Base-by-base conservation (phyloP, 2,329 filamentous ascomycete genomes). In the Chaetomiaceae sp. region DNA sequence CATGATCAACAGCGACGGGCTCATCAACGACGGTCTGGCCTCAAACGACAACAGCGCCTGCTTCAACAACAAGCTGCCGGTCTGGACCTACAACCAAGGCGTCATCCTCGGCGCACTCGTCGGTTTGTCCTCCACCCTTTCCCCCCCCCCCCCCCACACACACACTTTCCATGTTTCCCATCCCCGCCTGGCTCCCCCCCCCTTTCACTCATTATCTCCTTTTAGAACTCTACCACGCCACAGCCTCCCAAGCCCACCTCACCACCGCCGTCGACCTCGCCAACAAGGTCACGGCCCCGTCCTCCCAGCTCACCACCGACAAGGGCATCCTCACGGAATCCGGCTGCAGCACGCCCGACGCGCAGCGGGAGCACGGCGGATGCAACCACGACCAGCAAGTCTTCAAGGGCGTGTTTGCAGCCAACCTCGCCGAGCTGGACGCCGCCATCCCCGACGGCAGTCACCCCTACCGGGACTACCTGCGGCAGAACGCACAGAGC, bases 361-460 rank as follows among this genome's bases (percentile, higher is more conserved):
- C n/a, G n/a, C n/a, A n/a, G n/a, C n/a, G n/a, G n/a, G 79, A 74
- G 9, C 14, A 11, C 1, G 16, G 10, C 49, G 73, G 71, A 10
- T 65, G 62, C 16, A 78, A 84, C 54, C 77, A 74, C 1, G 74
- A 79, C 30, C 82, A 87, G 62, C 55, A 65, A 48, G 45, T 58
- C 20, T 90, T 89, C 75, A 89, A 90, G 67, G 86, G 86, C 3
- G 73, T 89, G 32, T 87, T 89, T 58, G 74, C 80, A 14, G 76
- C 84, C 18, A 87, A 87, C 62, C 69, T 90, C 18, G 73, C 75
- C 30, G 76, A 79, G 50, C 67, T 90, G 30, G 73, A 85, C 20
- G 62, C 4, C 25, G 38, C 29, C 14, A 13, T 27, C 21, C 11
- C 44, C 3, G 36, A 38, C 21, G 18, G 46, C 33, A 36, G 13